Evolutionary conservation across 306 rosid genomes (phyloP).

Genomic region (Dryas alaskensis): DNA sequence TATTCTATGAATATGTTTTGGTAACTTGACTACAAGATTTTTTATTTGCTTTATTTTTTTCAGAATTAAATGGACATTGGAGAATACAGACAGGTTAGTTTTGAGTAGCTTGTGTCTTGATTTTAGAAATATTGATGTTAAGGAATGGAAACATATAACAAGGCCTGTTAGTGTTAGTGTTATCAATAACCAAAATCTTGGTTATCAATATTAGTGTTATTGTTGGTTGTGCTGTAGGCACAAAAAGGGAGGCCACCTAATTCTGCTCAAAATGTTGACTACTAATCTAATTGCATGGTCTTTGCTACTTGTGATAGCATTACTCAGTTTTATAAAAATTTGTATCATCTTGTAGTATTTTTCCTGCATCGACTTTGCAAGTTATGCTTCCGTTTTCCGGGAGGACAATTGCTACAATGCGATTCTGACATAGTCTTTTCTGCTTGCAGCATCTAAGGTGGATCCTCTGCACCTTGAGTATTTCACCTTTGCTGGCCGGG

Average conservation of each 20-base stretch:
- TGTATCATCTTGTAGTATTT: background rate
- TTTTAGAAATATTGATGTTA: background rate
- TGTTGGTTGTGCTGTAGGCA: background rate
- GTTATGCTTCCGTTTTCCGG: background rate
- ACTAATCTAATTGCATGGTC: background rate
- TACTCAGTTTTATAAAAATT: background rate
- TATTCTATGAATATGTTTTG: background rate
- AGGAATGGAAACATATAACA: background rate
- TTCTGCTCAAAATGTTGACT: background rate
- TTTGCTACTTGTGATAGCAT: background rate
- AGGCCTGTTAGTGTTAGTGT: background rate
- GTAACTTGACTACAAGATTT: background rate
- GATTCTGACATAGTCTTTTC: conserved; percentile 13
- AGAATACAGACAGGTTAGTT: background rate
- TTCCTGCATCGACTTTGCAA: background rate
- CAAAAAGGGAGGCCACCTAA: background rate
- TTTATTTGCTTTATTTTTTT: background rate
- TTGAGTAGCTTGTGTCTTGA: background rate
- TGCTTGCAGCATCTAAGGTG: conserved; percentile 77
- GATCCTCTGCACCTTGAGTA: conserved; percentile 86
- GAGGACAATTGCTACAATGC: conserved; percentile 1
- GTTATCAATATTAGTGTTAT: background rate
- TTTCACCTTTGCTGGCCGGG: conserved; percentile 80
- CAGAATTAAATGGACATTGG: background rate
- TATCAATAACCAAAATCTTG: background rate